Conservation (phyloP, 2,329 filamentous ascomycete genomes). For the Grosmannia huntii region DNA sequence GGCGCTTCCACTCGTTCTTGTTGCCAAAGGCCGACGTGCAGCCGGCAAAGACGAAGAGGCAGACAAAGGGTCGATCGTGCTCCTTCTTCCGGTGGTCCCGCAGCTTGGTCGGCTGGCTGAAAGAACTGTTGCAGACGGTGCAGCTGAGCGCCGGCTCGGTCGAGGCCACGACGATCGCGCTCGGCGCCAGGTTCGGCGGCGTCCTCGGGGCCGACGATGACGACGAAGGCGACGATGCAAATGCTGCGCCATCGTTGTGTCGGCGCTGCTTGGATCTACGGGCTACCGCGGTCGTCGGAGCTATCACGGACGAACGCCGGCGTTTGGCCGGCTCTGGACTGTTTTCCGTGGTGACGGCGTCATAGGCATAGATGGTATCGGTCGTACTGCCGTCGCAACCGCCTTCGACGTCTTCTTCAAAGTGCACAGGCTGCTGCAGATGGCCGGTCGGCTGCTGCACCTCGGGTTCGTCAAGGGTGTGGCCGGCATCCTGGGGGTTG, state of each 20-base stretch:
- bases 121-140: neutral
- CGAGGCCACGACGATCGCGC: neutral
- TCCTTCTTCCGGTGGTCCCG: constrained; percentile 35
- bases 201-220: neutral
- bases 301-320: neutral
- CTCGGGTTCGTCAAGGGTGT: constrained; percentile 17
- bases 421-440: neutral
- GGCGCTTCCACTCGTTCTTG: constrained; percentile 95
- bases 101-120: constrained; percentile 15
- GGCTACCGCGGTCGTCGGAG: too few species aligned
- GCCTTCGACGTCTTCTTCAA: neutral
- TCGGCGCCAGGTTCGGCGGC: neutral
- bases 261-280: too few species aligned
- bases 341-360: too few species aligned
- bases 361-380: too few species aligned
- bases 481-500: constrained; percentile 13
- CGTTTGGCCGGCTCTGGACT: neutral
- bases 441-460: neutral
- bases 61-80: constrained; percentile 53
- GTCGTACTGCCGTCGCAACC: too few species aligned
- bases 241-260: too few species aligned
- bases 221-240: neutral
- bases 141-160: neutral
- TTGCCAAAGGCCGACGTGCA: constrained; percentile 60
- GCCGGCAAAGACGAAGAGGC: constrained; percentile 65